Base-by-base conservation (phyloP, 1,284 basidiomycete genomes). In the Cutaneotrichosporon cavernicola region DNA sequence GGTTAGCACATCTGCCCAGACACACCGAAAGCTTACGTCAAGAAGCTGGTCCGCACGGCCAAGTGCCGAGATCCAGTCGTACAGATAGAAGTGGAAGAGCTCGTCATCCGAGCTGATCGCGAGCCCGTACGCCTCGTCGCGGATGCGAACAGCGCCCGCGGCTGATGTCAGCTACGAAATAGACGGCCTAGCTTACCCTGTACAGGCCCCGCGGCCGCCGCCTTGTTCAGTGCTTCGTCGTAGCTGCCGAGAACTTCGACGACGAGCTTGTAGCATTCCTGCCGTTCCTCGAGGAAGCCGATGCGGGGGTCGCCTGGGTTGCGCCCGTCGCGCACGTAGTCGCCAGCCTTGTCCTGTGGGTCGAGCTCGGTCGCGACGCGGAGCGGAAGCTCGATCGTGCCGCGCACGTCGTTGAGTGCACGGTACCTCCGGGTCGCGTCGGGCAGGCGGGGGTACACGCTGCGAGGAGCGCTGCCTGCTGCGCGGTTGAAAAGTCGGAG, bases 61-160 rank as follows among this genome's bases (percentile, higher is more conserved):
- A 47, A 87, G 86, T 32, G 83, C 81, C 55, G 97, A 90, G 60
- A 96, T 82, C 95, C 95, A 98, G 73, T 96, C 92, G 77, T 99
- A 99, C 66, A 99, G 80, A 55, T 89, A 89, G 47, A 90, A 93
- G 80, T 99, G 95, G 83, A 98, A 97, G 79, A 97, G 87, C 72
- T 92, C 89, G 77, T 99, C 96, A 58, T 90, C 85, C 66, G 89
- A 89, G 1, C 86, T 83, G 66, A 97, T 89, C 0, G 92, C 92
- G 63, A 93, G 83, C 50, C 65, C 66, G 63, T 80, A 78, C 16
- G 73, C 73, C 60, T 78, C 75, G 63, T 85, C 86, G 43, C 76
- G 64, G 13, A 68, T 30, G 14, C 61, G 62, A 21, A 53, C 46
- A 13, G 66, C 66, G 16, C 55, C 31, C 50, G 32, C 55, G 51